Conservation (phyloP, 257 asterid genomes). For the Linderniella brevidens region DNA sequence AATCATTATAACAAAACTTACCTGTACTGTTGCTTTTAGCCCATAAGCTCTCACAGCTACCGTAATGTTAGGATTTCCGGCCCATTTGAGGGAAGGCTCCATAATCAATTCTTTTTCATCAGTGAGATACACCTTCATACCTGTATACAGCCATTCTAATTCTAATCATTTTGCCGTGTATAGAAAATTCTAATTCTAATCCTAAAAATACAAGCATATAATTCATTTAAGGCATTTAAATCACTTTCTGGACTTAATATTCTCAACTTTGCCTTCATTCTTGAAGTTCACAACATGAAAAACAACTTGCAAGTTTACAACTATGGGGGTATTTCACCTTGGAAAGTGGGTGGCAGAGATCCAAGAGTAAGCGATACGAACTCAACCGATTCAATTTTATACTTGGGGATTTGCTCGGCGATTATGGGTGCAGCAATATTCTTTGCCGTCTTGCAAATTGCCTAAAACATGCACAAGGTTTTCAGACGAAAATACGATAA, state of each 20-base stretch:
- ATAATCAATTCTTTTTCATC: slow-evolving; percentile 81
- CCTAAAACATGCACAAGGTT: slow-evolving; percentile 11
- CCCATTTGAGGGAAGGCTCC: slow-evolving; percentile 99
- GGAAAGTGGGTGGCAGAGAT: slow-evolving; percentile 30
- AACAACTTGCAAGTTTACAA: background rate
- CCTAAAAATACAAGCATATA: no score
- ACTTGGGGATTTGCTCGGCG: slow-evolving; percentile 28
- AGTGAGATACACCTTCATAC: slow-evolving; percentile 17
- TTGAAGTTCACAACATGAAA: no score
- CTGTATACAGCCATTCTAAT: slow-evolving; percentile 3
- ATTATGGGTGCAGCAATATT: slow-evolving; percentile 25
- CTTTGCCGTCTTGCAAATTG: slow-evolving; percentile 28
- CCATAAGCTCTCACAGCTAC: slow-evolving; percentile 74
- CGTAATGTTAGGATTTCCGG: slow-evolving; percentile 77
- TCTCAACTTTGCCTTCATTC: no score
- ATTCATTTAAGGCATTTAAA: background rate
- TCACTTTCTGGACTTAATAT: no score
- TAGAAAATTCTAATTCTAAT: no score
- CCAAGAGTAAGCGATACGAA: slow-evolving; percentile 25
- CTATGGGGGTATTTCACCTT: slow-evolving; percentile 21
- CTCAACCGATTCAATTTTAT: slow-evolving; percentile 31
- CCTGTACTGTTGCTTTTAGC: slow-evolving; percentile 86
- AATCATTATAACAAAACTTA: slow-evolving; percentile 14
- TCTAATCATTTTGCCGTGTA: no score
- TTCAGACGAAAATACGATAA: background rate